Base-by-base conservation (phyloP, 805 yeast species). In the Saccharomycopsis fibuligera region DNA sequence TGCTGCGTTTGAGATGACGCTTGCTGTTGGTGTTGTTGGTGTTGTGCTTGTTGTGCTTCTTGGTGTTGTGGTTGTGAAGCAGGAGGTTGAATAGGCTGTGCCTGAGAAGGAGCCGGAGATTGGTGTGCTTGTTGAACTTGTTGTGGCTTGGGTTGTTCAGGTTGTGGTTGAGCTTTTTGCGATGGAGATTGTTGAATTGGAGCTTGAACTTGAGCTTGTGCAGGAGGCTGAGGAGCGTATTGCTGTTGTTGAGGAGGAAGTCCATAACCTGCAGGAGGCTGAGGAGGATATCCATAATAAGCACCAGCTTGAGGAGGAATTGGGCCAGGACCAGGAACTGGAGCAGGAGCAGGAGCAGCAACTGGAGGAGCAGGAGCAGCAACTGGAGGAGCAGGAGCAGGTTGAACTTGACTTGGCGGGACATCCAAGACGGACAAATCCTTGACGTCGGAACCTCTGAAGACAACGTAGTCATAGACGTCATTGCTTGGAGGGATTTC, bases 361-460 rank as follows among this genome's bases (percentile, higher is more conserved):
- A 46, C 44, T 23, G 48, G 53, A 19, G 47, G 56, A 23, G 52
- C 55, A 39, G 44, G 58, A 21, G 51, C 54, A 30, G 56, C 42
- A 29, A 55, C 54, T 8, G 55, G 42, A 17, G 58, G 53, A 33
- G 57, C 61, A 33, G 62, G 57, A 21, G 73, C 76, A 0, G 87
- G 83, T 55, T 73, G 72, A 27, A 83, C 85, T 51, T 78, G 78
- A 37, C 79, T 82, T 50, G 81, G 68, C 3, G 81, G 79, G 33
- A 72, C 73, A 54, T 89, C 97, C 60, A 91, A 73, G 48, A 93
- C 93, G 56, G 80, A 79, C 64, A 93, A 73, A 60, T 86, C 96
- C 67, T 86, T 85, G 21, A 93, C 97, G 59, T 91, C 97, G 23
- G 86, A 78, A 35, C 99, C 99, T 57, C 90, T 79, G 64, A 93